phyloP scores from a whole-genome alignment of 2,329 filamentous ascomycete genomes.

The Sporothrix schenckii region DNA sequence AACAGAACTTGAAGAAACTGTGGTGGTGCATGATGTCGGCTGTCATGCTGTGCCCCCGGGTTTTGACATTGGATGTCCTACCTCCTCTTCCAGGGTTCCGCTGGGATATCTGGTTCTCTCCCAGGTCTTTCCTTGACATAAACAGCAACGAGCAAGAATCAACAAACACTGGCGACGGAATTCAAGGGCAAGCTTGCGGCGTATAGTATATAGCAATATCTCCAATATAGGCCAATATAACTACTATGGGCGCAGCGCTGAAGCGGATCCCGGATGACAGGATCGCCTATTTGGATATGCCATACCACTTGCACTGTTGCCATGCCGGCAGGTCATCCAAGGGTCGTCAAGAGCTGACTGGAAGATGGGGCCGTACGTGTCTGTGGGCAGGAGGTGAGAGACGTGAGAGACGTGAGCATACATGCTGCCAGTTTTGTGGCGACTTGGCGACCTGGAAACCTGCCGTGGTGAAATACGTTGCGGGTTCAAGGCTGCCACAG shows the following conservation, averaged over 20 bases:
- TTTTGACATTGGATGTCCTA: neutral
- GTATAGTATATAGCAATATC: conserved; percentile 17
- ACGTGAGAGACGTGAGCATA: neutral
- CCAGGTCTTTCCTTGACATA: neutral
- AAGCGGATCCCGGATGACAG: conserved; percentile 28
- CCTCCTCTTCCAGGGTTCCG: no score
- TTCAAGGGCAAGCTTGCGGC: neutral
- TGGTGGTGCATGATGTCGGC: conserved; percentile 15
- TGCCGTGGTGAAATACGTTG: neutral
- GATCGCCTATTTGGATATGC: conserved; percentile 23
- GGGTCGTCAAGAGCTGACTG: neutral
- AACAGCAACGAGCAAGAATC: neutral
- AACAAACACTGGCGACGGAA: neutral
- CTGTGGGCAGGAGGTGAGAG: conserved; percentile 1
- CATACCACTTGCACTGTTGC: neutral
- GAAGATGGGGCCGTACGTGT: neutral
- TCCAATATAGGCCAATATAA: neutral
- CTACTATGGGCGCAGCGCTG: neutral
- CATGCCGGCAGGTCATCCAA: neutral
- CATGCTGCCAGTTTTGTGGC: neutral
- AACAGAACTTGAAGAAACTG: neutral
- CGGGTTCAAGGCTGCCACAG: neutral
- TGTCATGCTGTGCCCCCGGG: neutral
- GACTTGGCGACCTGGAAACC: neutral
- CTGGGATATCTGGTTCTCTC: no score